These are phyloP conservation scores for Starmerella scarabaei DNA, from an alignment of 805 yeast genomes.

Conservation along the genomic window DNA sequence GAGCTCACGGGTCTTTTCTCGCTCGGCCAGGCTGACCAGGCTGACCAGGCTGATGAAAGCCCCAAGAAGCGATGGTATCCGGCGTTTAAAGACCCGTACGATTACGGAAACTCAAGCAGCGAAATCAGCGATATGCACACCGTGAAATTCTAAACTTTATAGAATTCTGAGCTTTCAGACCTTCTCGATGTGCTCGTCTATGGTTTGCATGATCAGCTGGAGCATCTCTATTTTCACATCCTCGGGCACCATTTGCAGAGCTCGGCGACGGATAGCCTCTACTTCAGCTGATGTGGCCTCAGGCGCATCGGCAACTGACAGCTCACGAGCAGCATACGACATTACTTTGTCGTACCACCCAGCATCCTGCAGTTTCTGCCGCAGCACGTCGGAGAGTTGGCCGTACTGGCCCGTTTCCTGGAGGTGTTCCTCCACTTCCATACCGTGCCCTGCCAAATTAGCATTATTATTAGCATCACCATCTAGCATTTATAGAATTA, in stretches of 20 bases:
- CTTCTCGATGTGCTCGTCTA: slow-evolving; percentile 26
- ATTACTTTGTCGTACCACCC: slow-evolving; percentile 80
- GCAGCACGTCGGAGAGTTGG: slow-evolving; percentile 47
- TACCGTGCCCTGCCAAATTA: neutral
- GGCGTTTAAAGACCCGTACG: too few relatives aligned
- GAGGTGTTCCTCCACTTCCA: slow-evolving; percentile 18
- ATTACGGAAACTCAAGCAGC: too few relatives aligned
- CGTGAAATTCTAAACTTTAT: neutral
- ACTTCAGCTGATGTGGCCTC: slow-evolving; percentile 30
- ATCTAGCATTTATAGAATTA: too few relatives aligned
- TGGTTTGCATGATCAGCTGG: slow-evolving; percentile 32
- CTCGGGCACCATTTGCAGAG: slow-evolving; percentile 43
- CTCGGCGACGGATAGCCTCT: slow-evolving; percentile 7
- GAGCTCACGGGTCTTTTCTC: too few relatives aligned
- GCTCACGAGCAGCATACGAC: slow-evolving; percentile 38
- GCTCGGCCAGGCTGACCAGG: too few relatives aligned
- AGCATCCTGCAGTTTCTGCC: slow-evolving; percentile 51
- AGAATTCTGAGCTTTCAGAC: slow-evolving; percentile 4
- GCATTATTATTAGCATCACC: too few relatives aligned
- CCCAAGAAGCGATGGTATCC: too few relatives aligned
- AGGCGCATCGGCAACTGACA: slow-evolving; percentile 33
- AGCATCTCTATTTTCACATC: slow-evolving; percentile 48
- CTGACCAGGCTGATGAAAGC: too few relatives aligned
- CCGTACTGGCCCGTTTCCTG: slow-evolving; percentile 17
- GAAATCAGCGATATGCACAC: neutral